Percentiles rank a stretch among this genome's conserved stretches.
Evolutionary conservation across 768 basidiomycete genomes (phyloP).

Genomic region (Neoboletus subvelutipes): DNA sequence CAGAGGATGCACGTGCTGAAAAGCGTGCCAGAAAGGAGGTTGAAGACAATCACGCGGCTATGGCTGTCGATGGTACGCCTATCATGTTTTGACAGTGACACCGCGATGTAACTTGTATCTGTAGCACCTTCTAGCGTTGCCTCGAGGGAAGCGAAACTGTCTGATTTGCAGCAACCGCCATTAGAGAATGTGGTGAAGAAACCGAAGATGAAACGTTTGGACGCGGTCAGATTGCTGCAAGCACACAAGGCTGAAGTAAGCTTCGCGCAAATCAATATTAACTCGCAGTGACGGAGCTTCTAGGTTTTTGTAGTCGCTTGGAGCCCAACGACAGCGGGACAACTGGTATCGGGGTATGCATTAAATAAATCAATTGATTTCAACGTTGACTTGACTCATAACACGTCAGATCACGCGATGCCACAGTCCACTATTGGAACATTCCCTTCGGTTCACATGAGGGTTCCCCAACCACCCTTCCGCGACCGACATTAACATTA

Average conservation of each 20-base stretch:
- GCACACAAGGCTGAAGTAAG: conserved; percentile 65
- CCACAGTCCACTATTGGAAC: conserved; percentile 72
- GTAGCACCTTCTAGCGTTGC: conserved; percentile 15
- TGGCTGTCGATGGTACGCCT: conserved; percentile 43
- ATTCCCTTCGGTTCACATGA: conserved; percentile 43
- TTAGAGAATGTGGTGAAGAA: conserved; percentile 31
- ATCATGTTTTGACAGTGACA: conserved; percentile 29
- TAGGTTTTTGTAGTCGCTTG: conserved; percentile 83
- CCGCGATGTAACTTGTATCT: not conserved
- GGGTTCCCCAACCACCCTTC: conserved; percentile 12
- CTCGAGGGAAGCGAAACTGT: conserved; percentile 22
- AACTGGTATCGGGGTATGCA: conserved; percentile 74
- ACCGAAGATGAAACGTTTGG: conserved; percentile 37
- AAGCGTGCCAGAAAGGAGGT: conserved; percentile 59
- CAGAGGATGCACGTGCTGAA: conserved; percentile 52
- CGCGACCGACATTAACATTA: conserved; percentile 42
- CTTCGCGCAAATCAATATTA: conserved; percentile 15
- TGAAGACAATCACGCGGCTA: conserved; percentile 35
- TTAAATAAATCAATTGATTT: not conserved
- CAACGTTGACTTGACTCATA: conserved; percentile 4
- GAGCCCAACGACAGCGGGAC: conserved; percentile 59
- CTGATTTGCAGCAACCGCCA: conserved; percentile 21
- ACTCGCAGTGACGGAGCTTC: conserved; percentile 2
- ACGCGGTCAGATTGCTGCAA: conserved; percentile 44
- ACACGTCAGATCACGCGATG: conserved; percentile 66